Percentiles rank a stretch among this genome's conserved stretches.
Evolutionary conservation across 2,329 filamentous ascomycete species (phyloP).

Genomic region (Hypoxylon sp.): DNA sequence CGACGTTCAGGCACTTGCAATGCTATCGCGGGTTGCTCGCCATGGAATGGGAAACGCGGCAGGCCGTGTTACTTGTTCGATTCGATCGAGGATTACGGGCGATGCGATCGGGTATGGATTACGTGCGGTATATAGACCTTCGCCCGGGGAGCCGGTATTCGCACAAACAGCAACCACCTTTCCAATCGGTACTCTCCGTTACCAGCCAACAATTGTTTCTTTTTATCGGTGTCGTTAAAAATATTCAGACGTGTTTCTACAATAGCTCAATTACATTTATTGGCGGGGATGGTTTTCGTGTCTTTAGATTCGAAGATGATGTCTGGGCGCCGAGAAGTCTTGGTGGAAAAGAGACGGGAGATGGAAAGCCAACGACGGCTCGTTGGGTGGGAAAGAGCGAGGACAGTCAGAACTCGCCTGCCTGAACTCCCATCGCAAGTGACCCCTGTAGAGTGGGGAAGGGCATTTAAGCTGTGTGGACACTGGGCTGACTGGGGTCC

Average conservation of each 20-base stretch:
- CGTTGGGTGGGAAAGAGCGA: constrained; percentile 39
- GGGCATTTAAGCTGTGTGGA: constrained; percentile 28
- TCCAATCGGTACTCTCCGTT: constrained; percentile 9
- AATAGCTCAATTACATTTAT: constrained; percentile 5
- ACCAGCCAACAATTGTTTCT: constrained; percentile 9
- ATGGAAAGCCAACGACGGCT: constrained; percentile 40
- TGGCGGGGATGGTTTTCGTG: constrained; percentile 37
- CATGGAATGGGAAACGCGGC: constrained; percentile 53
- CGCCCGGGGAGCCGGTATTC: constrained; percentile 18
- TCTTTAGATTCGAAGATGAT: constrained; percentile 50
- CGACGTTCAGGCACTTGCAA: constrained; percentile 47
- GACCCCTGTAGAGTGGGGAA: constrained; percentile 40
- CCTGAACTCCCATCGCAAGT: constrained; percentile 31
- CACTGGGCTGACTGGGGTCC: constrained; percentile 12
- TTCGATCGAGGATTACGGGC: constrained; percentile 24
- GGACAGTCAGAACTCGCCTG: constrained; percentile 9
- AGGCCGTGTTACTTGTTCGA: constrained; percentile 38
- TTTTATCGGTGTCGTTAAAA: not conserved
- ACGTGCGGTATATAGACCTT: constrained; percentile 29
- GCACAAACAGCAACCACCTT: constrained; percentile 16
- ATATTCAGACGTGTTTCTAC: constrained; percentile 7
- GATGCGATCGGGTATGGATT: constrained; percentile 15
- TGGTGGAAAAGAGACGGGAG: constrained; percentile 47
- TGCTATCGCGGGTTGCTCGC: constrained; percentile 54
- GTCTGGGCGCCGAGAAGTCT: constrained; percentile 61